phyloP scores from a whole-genome alignment of 176 grass and related monocot species.

The Aegilops umbellulata region DNA sequence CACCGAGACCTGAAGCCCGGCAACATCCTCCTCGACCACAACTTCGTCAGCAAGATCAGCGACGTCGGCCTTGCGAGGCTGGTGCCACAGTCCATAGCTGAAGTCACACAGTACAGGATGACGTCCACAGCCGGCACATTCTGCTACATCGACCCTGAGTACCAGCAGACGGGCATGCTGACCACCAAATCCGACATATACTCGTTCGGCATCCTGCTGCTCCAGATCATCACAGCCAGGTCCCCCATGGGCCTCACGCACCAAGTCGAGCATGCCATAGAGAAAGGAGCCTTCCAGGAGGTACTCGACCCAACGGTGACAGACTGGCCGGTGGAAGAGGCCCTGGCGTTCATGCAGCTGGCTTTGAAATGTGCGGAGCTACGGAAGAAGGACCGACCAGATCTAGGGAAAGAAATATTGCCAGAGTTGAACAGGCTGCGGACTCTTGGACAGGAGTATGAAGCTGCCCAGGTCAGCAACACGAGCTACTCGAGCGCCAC shows the following conservation, averaged over 20 bases:
- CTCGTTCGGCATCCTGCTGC: slow-evolving; percentile 77
- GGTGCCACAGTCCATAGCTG: slow-evolving; percentile 60
- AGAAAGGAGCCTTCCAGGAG: slow-evolving; percentile 58
- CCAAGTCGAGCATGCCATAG: slow-evolving; percentile 62
- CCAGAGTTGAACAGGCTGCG: slow-evolving; percentile 67
- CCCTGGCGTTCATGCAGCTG: slow-evolving; percentile 51
- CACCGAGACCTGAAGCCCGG: slow-evolving; percentile 92
- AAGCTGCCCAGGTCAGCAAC: slow-evolving; percentile 28
- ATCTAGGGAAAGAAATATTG: slow-evolving; percentile 64
- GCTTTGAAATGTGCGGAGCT: slow-evolving; percentile 71
- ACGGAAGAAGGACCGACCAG: slow-evolving; percentile 71
- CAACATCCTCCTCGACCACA: slow-evolving; percentile 93
- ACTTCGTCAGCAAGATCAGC: slow-evolving; percentile 87
- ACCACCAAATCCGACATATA: slow-evolving; percentile 85
- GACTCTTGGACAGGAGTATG: slow-evolving; percentile 51
- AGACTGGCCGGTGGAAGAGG: slow-evolving; percentile 78
- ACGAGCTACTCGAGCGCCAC: slow-evolving; percentile 44
- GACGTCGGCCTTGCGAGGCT: slow-evolving; percentile 87
- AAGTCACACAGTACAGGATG: slow-evolving; percentile 83
- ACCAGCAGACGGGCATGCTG: slow-evolving; percentile 93
- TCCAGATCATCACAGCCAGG: slow-evolving; percentile 85
- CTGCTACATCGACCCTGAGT: slow-evolving; percentile 95
- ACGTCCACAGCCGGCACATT: slow-evolving; percentile 81
- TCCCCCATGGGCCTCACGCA: slow-evolving; percentile 80
- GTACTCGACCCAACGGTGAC: slow-evolving; percentile 65